Evolutionary conservation across 2,329 filamentous ascomycete genomes (phyloP), one percentile per base, ranked within the genome.

Genomic region (Pseudonectria foliicola): DNA sequence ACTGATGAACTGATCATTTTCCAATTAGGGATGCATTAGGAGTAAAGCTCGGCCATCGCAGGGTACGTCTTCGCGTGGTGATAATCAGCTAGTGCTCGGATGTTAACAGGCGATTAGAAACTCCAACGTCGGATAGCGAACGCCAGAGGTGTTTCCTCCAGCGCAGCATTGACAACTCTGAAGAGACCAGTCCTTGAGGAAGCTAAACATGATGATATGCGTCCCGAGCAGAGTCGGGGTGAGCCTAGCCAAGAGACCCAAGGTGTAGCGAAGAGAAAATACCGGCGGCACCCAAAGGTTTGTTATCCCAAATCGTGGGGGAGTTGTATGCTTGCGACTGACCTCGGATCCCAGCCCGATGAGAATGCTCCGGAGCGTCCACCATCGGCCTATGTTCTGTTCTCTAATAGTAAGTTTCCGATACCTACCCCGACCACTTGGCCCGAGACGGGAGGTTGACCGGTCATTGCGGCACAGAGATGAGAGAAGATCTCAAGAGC

Each of bases 71-170:
- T 10, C 11, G 13, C 25, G 4, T 21, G 26, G 4, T 18, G 10
- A 11, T 21, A 11, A n/a, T 26, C 13, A 15, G n/a, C 27, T 40
- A 49, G 26, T 45, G 36, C 39, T 15, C 34, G 38, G 16, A 45
- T 31, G 30, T 37, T 40, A 31, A 37, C 29, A 26, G 45, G 15
- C 14, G 4, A 7, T 23, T 40, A 87, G 82, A 87, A 86, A 71
- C 69, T 92, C n/a, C 85, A 92, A 63, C 71, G 85, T 42, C 81
- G 82, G 33, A 90, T 92, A 53, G 83, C 83, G 40, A 83, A 86
- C 49, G 77, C 75, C 13, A 70, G 82, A 55, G 80, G 82, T 13
- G 59, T 81, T 37, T 69, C 73, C 12, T 69, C 75, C 4, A 70
- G 73, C 25, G 60, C 63, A 2, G 71, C 70, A 5, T 52, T 78